Conservation (phyloP, 768 basidiomycete genomes). For the Amyloporia xantha region DNA sequence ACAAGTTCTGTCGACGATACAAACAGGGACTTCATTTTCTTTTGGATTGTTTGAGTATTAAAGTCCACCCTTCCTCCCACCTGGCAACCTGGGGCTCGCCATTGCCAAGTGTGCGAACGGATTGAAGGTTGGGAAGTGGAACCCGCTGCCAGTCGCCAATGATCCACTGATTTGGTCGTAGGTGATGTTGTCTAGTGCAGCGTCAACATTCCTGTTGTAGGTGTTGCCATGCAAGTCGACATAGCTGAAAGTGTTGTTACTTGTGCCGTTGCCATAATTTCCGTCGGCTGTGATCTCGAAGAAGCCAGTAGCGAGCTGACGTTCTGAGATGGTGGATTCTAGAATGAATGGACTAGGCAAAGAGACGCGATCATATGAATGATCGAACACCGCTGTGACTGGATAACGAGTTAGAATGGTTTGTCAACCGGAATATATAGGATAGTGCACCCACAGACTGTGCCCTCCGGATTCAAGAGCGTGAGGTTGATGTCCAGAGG, state of each 20-base stretch:
- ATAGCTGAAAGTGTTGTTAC: slow-evolving; percentile 61
- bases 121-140: slow-evolving; percentile 5
- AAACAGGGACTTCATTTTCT: too few species aligned
- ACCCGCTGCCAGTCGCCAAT: slow-evolving; percentile 23
- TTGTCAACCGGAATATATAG: too few species aligned
- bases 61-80: slow-evolving; percentile 14
- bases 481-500: slow-evolving; percentile 42
- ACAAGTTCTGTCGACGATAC: neutral
- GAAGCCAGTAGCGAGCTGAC: slow-evolving; percentile 52
- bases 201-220: slow-evolving; percentile 52
- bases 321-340: slow-evolving; percentile 50
- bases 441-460: slow-evolving; percentile 27
- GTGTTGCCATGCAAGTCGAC: slow-evolving; percentile 54
- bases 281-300: slow-evolving; percentile 38
- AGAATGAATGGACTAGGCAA: slow-evolving; percentile 53
- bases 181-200: slow-evolving; percentile 54
- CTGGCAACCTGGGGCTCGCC: slow-evolving; percentile 30
- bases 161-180: slow-evolving; percentile 51
- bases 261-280: slow-evolving; percentile 63
- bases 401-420: neutral
- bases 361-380: slow-evolving; percentile 57
- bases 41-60: too few species aligned
- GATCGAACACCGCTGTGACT: slow-evolving; percentile 56
- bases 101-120: slow-evolving; percentile 8
- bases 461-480: slow-evolving; percentile 25